Base-by-base conservation (phyloP, 768 basidiomycete genomes). In the Filobasidium floriforme region DNA sequence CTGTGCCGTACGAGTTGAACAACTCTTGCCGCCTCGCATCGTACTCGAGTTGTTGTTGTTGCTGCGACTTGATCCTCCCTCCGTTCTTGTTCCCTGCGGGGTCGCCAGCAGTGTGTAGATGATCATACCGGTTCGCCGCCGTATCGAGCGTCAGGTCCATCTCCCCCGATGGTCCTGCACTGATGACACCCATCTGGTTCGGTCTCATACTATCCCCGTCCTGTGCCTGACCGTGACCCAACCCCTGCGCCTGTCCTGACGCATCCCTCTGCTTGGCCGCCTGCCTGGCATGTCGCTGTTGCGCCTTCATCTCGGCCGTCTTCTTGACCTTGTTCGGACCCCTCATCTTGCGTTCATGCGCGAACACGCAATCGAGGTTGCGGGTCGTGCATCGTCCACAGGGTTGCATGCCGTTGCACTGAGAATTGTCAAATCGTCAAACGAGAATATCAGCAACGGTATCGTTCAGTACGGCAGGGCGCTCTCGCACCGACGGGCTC, bases 361-460 rank as follows among this genome's bases (percentile, higher is more conserved):
- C 70, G 62, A 71, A 74, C n/a, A 46, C 44, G 52, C 73, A 74
- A 12, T 62, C 64, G 52, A 73, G 69, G 2, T 63, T 62, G 7
- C 68, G 66, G 52, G 68, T 59, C 26, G 63, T 61, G 59, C 76
- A 77, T 41, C 76, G 70, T 40, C 65, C 66, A 65, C 76, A 77
- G 18, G 73, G 70, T 15, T 70, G 60, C 1, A 71, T 70, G 24
- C 73, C 75, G 57, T 73, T 73, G 59, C 76, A 73, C 74, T 76
- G 61, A 19, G 15, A 51, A 52, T 1, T n/a, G 62, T 44, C 29
- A 46, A 15, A 14, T 12, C 18, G 40, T 40, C 22, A 60, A 43
- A 14, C 37, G 46, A 41, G 22, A 28, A 28, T 15, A 60, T n/a
- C 26, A 44, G 24, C 12, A 22, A 26, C 4, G 1, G 43, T 3